Percentiles rank a stretch among this genome's conserved stretches.
Evolutionary conservation across 2,329 filamentous ascomycete genomes (phyloP).

Genomic region (Helotiales sp.): DNA sequence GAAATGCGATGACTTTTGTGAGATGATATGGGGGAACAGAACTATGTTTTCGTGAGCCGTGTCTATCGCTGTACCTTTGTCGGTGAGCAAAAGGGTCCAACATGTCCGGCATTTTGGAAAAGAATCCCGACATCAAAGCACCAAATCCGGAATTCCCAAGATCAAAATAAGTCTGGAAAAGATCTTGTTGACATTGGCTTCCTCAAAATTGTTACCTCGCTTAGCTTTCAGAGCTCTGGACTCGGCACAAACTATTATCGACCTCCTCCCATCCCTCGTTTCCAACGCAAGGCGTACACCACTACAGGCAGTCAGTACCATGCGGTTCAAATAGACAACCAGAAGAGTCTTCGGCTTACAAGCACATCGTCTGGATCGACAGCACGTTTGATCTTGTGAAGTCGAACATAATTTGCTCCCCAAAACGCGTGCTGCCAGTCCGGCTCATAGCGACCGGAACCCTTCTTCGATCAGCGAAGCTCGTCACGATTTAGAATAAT

Average conservation of each 20-base stretch:
- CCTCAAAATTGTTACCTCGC: neutral
- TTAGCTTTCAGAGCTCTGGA: neutral
- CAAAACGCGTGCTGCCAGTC: constrained; percentile 35
- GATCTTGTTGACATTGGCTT: neutral
- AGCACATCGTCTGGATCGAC: constrained; percentile 50
- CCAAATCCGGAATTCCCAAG: neutral
- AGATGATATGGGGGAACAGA: too few relatives aligned
- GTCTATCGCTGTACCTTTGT: too few relatives aligned
- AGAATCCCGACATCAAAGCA: neutral
- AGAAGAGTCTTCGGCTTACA: too few relatives aligned
- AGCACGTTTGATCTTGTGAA: constrained; percentile 45
- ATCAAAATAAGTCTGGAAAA: neutral
- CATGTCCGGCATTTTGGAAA: neutral
- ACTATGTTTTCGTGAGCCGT: too few relatives aligned
- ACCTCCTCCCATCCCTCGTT: constrained; percentile 40
- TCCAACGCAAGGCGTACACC: constrained; percentile 49
- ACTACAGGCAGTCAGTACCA: too few relatives aligned
- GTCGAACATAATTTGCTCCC: constrained; percentile 42
- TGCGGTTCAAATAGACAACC: too few relatives aligned
- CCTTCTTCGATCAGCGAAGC: constrained; percentile 39
- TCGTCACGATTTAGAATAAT: neutral
- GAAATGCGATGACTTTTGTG: too few relatives aligned
- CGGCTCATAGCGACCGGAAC: constrained; percentile 41
- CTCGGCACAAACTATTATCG: constrained; percentile 3
- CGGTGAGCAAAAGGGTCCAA: too few relatives aligned